phyloP scores from a whole-genome alignment of 371 early-diverging fungal species.

The Nematocida parisii region DNA sequence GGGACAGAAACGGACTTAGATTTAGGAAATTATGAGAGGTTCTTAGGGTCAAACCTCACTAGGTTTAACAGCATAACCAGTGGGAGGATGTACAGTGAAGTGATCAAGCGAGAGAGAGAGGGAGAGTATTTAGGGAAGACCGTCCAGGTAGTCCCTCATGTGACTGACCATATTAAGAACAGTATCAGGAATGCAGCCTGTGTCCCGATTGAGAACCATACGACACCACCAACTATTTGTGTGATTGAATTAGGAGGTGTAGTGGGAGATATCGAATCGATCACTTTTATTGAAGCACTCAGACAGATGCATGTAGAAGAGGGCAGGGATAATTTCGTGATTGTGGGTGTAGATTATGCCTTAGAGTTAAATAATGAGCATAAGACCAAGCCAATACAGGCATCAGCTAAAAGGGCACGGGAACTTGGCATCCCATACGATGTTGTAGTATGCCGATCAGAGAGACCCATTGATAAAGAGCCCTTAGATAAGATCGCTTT shows the following conservation, averaged over 20 bases:
- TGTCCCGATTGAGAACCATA: slow-evolving; percentile 72
- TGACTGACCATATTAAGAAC: slow-evolving; percentile 90
- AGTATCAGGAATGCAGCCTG: slow-evolving; percentile 86
- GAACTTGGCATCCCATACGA: slow-evolving; percentile 91
- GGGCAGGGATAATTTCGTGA: slow-evolving; percentile 87
- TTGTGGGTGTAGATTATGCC: slow-evolving; percentile 91
- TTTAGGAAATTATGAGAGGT: slow-evolving; percentile 97
- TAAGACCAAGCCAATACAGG: slow-evolving; percentile 97
- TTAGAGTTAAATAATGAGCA: slow-evolving; percentile 94
- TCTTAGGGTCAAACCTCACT: slow-evolving; percentile 83
- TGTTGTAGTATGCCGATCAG: slow-evolving; percentile 87
- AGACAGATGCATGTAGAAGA: slow-evolving; percentile 95
- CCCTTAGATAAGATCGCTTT: slow-evolving; percentile 89
- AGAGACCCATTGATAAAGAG: slow-evolving; percentile 75
- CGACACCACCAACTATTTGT: slow-evolving; percentile 79
- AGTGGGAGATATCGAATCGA: slow-evolving; percentile 95
- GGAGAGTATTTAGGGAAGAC: slow-evolving; percentile 97
- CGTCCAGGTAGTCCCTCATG: slow-evolving; percentile 93
- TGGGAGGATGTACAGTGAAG: slow-evolving; percentile 89
- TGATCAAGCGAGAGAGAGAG: slow-evolving; percentile 84
- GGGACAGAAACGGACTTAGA: slow-evolving; percentile 98
- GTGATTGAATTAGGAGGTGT: slow-evolving; percentile 98
- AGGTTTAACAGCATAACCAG: slow-evolving; percentile 94
- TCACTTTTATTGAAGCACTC: slow-evolving; percentile 94
- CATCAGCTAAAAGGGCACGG: slow-evolving; percentile 84